Evolutionary conservation across 192 early-diverging fungal species (phyloP).

Genomic region (Gonapodya prolifera): DNA sequence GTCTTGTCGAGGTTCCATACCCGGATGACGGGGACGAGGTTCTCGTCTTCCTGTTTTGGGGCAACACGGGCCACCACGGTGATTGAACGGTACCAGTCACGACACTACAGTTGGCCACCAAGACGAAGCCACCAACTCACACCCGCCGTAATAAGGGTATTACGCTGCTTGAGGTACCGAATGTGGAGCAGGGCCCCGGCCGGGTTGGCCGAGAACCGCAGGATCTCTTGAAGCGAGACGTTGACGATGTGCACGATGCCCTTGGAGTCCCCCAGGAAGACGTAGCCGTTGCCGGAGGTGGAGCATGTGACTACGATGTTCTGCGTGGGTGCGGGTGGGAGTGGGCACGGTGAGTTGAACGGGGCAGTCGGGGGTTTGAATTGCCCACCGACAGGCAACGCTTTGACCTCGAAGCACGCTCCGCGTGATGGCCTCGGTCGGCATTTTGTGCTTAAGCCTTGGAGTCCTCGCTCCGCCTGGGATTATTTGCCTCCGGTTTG

Average conservation of each 20-base stretch:
- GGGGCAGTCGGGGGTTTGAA: too few relatives aligned
- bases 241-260: not conserved
- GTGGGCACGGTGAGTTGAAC: too few relatives aligned
- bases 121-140: slow-evolving; percentile 26
- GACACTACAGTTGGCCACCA: not conserved
- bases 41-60: slow-evolving; percentile 24
- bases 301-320: slow-evolving; percentile 28
- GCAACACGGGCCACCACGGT: not conserved
- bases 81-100: not conserved
- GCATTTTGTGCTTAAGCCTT: too few relatives aligned
- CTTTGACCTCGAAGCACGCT: too few relatives aligned
- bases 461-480: too few relatives aligned
- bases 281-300: slow-evolving; percentile 34
- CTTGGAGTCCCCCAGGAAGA: slow-evolving; percentile 25
- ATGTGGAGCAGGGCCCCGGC: slow-evolving; percentile 63
- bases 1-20: slow-evolving; percentile 69
- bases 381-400: too few relatives aligned
- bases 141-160: slow-evolving; percentile 66
- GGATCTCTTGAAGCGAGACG: not conserved
- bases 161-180: slow-evolving; percentile 62
- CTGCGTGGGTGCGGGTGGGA: too few relatives aligned
- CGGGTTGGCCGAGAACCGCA: slow-evolving; percentile 26
- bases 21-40: slow-evolving; percentile 47
- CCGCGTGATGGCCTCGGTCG: too few relatives aligned
- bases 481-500: too few relatives aligned